Base-by-base conservation (phyloP, 805 yeast genomes). In the Starmerella bacillaris region DNA sequence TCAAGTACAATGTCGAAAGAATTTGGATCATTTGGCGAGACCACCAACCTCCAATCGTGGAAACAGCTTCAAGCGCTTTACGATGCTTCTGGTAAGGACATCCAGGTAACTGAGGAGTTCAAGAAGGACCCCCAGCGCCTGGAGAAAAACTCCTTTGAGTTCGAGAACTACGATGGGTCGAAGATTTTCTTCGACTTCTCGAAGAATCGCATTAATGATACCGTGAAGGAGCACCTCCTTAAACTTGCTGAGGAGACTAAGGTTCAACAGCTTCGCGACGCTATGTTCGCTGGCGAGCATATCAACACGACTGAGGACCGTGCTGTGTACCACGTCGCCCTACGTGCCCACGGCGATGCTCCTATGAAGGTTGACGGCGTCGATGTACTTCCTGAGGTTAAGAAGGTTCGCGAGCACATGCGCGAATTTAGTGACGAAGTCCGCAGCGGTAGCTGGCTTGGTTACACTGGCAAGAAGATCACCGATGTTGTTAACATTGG, bases 401-500 rank as follows among this genome's bases (percentile, higher is more conserved):
- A 83, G 55, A 64, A 71, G 24, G 98, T 89, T 30, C 72, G 92
- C 57, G 72, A 74, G 52, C 99, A 89, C 70, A 84, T 89, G 92
- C 79, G 80, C 65, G 93, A 84, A 59, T 89, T 89, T 67, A 74
- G 93, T 38, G 79, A 80, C 44, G 64, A 68, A 44, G 78, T 89
- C 42, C 75, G 98, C 61, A 74, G 89, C 32, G 98, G 98, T 52
- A 68, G 64, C 46, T 86, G 96, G 95, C 83, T 72, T 51, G 98
- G 98, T 57, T 86, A 78, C 70, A 75, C 95, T 48, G 96, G 96
- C 49, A 82, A 83, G 70, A 62, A 66, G 50, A 86, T 89, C 62
- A 78, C 89, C 50, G 92, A 82, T 53, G 74, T 89, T 38, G 96
- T 89, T 53, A 89, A 89, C 70, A 80, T 89, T 51, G 98, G 98